Conservation (phyloP, 192 early-diverging fungal genomes). For the Coemansia pectinata region DNA sequence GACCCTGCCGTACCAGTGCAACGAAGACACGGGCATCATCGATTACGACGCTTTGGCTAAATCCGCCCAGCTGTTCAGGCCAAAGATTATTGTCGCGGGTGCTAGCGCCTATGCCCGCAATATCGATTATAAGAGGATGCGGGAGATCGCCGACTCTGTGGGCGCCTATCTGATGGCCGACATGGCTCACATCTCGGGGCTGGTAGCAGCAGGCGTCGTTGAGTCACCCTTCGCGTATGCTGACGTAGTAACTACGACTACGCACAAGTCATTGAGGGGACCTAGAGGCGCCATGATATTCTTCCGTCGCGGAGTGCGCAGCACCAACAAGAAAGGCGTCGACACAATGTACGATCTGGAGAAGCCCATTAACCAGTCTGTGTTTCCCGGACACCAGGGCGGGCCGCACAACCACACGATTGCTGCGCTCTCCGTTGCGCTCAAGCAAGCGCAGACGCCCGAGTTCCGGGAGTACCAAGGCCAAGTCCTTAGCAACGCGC, state of each 20-base stretch:
- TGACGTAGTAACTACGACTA: conserved; percentile 99
- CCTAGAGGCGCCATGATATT: conserved; percentile 99
- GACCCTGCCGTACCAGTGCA: conserved; percentile 90
- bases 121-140: conserved; percentile 82
- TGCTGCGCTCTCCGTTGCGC: conserved; percentile 89
- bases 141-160: conserved; percentile 77
- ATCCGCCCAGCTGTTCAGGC: conserved; percentile 82
- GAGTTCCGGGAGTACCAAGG: conserved; percentile 90
- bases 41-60: conserved; percentile 89
- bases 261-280: conserved; percentile 98
- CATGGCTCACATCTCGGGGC: conserved; percentile 94
- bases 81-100: conserved; percentile 96
- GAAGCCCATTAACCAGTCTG: conserved; percentile 90
- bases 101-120: conserved; percentile 94
- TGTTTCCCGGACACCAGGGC: conserved; percentile 99
- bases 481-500: conserved; percentile 88
- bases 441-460: conserved; percentile 84
- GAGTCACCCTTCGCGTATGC: conserved; percentile 89
- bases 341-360: conserved; percentile 90
- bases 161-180: conserved; percentile 94
- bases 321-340: conserved; percentile 88
- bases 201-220: conserved; percentile 86
- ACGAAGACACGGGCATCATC: conserved; percentile 87
- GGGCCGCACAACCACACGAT: conserved; percentile 99
- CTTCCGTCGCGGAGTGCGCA: conserved; percentile 90